These are phyloP conservation scores for Podospora bellae-mahoneyi DNA, from an alignment of 495 filamentous ascomycete species.

Conservation along the genomic window DNA sequence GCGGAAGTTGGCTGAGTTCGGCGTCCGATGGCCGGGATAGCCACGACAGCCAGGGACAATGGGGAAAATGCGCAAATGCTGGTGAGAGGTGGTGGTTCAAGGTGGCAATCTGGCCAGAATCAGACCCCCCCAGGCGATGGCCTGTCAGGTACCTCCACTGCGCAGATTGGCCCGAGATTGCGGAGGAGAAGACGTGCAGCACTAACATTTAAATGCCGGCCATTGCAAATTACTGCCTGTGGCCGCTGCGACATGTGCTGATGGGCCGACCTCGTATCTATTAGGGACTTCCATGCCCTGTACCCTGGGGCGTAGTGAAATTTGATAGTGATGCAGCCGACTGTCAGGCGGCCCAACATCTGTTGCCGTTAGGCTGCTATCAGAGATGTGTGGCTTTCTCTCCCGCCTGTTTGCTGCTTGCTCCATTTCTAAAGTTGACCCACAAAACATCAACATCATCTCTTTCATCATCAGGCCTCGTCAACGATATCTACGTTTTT, in stretches of 20 bases:
- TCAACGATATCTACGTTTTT: too few relatives aligned
- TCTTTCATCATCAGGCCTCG: too few relatives aligned
- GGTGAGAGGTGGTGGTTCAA: background rate
- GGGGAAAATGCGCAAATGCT: too few relatives aligned
- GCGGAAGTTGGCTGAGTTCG: background rate
- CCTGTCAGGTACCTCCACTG: constrained; percentile 19
- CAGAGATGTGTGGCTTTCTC: too few relatives aligned
- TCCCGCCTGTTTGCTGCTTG: too few relatives aligned
- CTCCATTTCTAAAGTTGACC: too few relatives aligned
- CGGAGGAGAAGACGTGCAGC: constrained; percentile 8
- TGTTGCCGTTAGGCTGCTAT: too few relatives aligned
- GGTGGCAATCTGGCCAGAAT: constrained; percentile 27
- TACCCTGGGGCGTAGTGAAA: too few relatives aligned
- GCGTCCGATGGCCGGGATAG: constrained; percentile 4
- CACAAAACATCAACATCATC: too few relatives aligned
- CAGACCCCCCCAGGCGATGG: constrained; percentile 7
- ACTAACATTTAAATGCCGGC: constrained; percentile 17
- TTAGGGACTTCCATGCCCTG: too few relatives aligned
- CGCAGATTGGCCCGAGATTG: constrained; percentile 18
- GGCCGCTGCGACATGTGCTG: too few relatives aligned
- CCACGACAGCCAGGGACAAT: background rate
- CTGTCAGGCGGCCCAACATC: background rate
- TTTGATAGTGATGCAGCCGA: background rate
- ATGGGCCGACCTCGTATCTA: background rate
- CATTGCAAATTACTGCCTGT: background rate